Percentiles rank a stretch among this genome's conserved stretches.
phyloP scores from a whole-genome alignment of 2,329 filamentous ascomycete genomes.

The Microsporum canis region DNA sequence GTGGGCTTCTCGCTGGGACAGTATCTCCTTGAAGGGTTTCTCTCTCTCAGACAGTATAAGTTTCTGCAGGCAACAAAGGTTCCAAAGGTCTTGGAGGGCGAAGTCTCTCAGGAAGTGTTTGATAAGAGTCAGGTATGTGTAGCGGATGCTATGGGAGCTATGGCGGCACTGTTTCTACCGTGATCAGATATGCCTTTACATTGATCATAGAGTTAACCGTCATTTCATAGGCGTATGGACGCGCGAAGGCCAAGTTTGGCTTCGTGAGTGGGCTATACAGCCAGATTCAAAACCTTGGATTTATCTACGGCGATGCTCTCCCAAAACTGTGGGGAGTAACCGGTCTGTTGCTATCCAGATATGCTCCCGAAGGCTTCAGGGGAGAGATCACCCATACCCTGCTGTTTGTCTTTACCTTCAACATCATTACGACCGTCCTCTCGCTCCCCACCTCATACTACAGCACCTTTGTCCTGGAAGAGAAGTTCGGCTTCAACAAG shows the following conservation, averaged over 20 bases:
- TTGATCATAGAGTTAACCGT: neutral
- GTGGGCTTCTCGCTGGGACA: constrained; percentile 88
- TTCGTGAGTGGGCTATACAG: constrained; percentile 71
- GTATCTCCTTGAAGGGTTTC: constrained; percentile 78
- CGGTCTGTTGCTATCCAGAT: constrained; percentile 60
- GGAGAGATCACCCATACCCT: constrained; percentile 93
- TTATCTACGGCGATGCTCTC: constrained; percentile 83
- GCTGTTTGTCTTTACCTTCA: constrained; percentile 80
- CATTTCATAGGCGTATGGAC: constrained; percentile 61
- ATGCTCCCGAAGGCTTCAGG: constrained; percentile 60
- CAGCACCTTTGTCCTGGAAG: constrained; percentile 89
- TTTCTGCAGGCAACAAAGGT: constrained; percentile 68
- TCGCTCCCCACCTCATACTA: constrained; percentile 77
- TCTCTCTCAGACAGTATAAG: constrained; percentile 80
- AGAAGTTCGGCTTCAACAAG: constrained; percentile 98
- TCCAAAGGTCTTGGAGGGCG: constrained; percentile 75
- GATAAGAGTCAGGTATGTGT: constrained; percentile 70
- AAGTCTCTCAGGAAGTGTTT: constrained; percentile 80
- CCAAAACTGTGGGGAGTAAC: constrained; percentile 82
- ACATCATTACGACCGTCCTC: constrained; percentile 66
- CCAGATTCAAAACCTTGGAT: constrained; percentile 76
- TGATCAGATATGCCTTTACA: neutral
- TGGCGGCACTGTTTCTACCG: neutral
- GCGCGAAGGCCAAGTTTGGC: constrained; percentile 85
- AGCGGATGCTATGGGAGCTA: neutral